Conservation (phyloP, 441 rosid species). For the Gossypium schwendimanii region DNA sequence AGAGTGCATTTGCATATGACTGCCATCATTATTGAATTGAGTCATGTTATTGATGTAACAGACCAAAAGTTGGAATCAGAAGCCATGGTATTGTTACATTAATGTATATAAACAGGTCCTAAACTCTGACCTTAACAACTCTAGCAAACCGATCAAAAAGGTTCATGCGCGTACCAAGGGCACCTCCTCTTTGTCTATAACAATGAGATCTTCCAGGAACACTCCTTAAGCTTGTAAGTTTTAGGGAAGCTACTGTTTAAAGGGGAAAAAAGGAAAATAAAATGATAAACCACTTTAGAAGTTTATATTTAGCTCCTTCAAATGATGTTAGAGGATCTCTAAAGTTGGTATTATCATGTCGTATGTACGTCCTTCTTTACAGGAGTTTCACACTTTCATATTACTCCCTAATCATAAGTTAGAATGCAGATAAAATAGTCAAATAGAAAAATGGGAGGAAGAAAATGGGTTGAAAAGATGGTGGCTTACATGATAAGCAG, state of each 20-base stretch:
- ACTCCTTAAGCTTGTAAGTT: slow-evolving; percentile 28
- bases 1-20: slow-evolving; percentile 92
- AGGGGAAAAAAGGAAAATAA: neutral
- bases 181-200: slow-evolving; percentile 47
- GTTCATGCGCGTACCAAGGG: slow-evolving; percentile 62
- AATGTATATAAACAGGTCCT: neutral
- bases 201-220: slow-evolving; percentile 24
- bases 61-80: neutral
- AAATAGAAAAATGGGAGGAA: neutral
- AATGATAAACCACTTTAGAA: neutral
- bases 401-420: neutral
- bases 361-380: neutral
- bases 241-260: slow-evolving; percentile 35
- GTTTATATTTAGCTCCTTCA: neutral
- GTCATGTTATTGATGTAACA: neutral
- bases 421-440: neutral
- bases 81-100: neutral
- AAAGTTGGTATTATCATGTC: neutral
- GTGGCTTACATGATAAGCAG: neutral
- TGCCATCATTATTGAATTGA: slow-evolving; percentile 21
- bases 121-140: slow-evolving; percentile 67
- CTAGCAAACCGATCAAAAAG: slow-evolving; percentile 87
- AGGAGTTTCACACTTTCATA: neutral
- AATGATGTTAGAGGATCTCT: neutral
- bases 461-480: neutral